phyloP scores from a whole-genome alignment of 306 rosid genomes.

The Glycine soja region DNA sequence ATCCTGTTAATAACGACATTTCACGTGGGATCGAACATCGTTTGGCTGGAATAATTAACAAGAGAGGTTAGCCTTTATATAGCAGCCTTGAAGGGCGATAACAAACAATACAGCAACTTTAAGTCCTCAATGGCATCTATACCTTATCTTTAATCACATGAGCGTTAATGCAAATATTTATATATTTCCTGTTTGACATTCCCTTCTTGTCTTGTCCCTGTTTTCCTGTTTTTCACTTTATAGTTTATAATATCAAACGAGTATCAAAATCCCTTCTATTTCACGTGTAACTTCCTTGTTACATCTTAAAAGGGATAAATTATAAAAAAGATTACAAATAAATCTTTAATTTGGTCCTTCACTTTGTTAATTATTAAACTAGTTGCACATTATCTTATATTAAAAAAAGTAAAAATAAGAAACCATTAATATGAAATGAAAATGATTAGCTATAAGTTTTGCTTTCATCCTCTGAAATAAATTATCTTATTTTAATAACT shows the following conservation, averaged over 20 bases:
- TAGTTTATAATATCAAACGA: too few relatives aligned
- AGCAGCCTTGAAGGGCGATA: neutral
- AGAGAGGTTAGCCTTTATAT: slow-evolving; percentile 19
- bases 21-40: slow-evolving; percentile 4
- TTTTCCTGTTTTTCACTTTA: neutral
- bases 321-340: too few relatives aligned
- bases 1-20: neutral
- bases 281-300: neutral
- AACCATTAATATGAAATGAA: too few relatives aligned
- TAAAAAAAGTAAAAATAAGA: neutral
- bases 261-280: neutral
- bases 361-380: neutral
- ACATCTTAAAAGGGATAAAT: neutral
- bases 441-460: too few relatives aligned
- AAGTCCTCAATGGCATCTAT: neutral
- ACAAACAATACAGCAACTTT: slow-evolving; percentile 13
- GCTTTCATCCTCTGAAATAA: neutral
- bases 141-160: too few relatives aligned
- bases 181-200: slow-evolving; percentile 37
- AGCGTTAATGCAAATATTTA: slow-evolving; percentile 2
- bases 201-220: slow-evolving; percentile 10
- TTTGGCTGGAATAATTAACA: neutral
- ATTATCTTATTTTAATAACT: neutral
- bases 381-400: neutral
- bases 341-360: neutral